Evolutionary conservation across 192 early-diverging fungal genomes (phyloP).

Genomic region (Backusella psychrophila): DNA sequence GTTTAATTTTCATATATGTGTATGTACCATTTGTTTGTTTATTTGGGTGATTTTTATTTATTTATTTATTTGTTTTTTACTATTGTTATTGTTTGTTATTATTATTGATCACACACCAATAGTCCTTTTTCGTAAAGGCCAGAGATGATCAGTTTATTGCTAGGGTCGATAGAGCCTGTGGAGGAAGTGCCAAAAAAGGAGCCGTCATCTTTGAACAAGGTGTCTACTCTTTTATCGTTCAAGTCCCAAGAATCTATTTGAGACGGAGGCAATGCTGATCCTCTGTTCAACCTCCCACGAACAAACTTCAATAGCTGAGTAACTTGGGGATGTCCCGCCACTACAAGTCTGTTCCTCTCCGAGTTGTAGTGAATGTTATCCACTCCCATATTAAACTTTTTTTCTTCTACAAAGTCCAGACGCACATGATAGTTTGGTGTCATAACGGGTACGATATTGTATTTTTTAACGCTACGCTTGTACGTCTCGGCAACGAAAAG

Average conservation of each 20-base stretch:
- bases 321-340: conserved; percentile 31
- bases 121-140: conserved; percentile 10
- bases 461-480: conserved; percentile 13
- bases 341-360: conserved; percentile 11
- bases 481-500: conserved; percentile 31
- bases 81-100: background rate
- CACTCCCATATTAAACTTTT: conserved; percentile 22
- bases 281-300: background rate
- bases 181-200: conserved; percentile 10
- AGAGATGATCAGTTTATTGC: background rate
- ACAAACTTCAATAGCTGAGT: conserved; percentile 13
- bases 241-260: conserved; percentile 23
- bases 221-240: background rate
- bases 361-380: conserved; percentile 27
- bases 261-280: conserved; percentile 10
- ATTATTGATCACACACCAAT: conserved; percentile 11
- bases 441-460: background rate
- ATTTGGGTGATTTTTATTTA: background rate
- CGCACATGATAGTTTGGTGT: background rate
- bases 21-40: background rate
- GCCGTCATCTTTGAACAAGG: conserved; percentile 21
- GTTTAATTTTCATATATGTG: conserved; percentile 1
- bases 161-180: conserved; percentile 2
- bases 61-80: background rate
- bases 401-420: conserved; percentile 8